phyloP scores from a whole-genome alignment of 2,329 filamentous ascomycete species.

The Coniochaeta ligniaria region DNA sequence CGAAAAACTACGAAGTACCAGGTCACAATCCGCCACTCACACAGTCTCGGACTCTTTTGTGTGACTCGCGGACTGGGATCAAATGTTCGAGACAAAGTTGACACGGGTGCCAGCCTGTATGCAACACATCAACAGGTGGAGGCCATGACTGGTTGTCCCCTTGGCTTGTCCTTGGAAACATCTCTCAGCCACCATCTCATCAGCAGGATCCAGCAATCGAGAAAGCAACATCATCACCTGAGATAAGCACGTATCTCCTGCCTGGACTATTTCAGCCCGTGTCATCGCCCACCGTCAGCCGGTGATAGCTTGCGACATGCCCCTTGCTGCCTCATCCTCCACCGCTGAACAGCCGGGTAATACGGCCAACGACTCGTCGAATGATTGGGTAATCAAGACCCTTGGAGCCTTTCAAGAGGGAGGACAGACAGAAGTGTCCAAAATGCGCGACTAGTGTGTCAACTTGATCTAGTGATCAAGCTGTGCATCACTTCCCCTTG shows the following conservation, averaged over 20 bases:
- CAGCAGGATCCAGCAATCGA: not conserved
- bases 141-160: not conserved
- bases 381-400: not conserved
- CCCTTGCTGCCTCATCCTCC: not conserved
- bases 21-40: not conserved
- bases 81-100: not conserved
- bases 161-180: not conserved
- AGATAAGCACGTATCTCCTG: not conserved
- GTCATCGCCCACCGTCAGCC: not conserved
- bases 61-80: not conserved
- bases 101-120: not conserved
- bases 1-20: not conserved
- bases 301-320: not conserved
- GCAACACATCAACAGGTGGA: not conserved
- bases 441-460: not conserved
- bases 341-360: not conserved
- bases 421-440: not conserved
- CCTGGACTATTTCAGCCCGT: not conserved
- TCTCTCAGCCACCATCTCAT: not conserved
- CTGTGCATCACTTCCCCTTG: not conserved
- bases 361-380: not conserved
- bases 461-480: not conserved
- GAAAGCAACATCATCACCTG: not conserved
- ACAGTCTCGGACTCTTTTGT: not conserved
- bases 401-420: not conserved